phyloP scores from a whole-genome alignment of 768 basidiomycete genomes.

The Tricholoma matsutake region DNA sequence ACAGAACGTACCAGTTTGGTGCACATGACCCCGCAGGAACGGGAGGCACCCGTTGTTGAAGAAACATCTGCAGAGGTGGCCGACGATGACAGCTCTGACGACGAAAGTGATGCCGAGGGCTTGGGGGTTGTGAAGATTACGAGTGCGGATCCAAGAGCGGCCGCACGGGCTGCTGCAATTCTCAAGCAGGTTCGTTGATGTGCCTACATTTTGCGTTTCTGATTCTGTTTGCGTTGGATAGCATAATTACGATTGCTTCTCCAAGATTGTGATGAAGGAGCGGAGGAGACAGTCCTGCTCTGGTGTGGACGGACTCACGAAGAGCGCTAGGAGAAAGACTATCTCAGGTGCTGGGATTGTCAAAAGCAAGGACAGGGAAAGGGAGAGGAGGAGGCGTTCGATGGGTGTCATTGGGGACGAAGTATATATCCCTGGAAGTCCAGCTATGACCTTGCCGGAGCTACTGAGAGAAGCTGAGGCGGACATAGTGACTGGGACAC shows the following conservation, averaged over 20 bases:
- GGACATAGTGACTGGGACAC: constrained; percentile 33
- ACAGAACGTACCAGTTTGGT: no score
- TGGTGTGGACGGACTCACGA: background rate
- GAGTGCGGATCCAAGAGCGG: constrained; percentile 80
- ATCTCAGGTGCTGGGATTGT: constrained; percentile 29
- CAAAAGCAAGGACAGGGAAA: constrained; percentile 20
- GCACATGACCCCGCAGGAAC: background rate
- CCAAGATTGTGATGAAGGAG: constrained; percentile 39
- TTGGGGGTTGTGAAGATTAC: constrained; percentile 77
- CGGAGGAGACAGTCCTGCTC: constrained; percentile 19
- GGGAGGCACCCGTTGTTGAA: no score
- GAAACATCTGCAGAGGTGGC: constrained; percentile 8
- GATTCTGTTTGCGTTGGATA: constrained; percentile 24
- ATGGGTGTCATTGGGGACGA: constrained; percentile 47
- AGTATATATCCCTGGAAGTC: constrained; percentile 55
- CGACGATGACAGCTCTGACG: constrained; percentile 30
- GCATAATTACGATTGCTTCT: constrained; percentile 87
- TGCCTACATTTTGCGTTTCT: background rate
- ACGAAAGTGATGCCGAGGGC: constrained; percentile 37
- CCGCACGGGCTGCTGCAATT: constrained; percentile 91
- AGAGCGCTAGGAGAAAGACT: constrained; percentile 30
- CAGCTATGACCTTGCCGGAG: constrained; percentile 49
- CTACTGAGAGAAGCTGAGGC: constrained; percentile 58
- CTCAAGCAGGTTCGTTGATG: constrained; percentile 67
- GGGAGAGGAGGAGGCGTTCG: constrained; percentile 23